These are phyloP conservation scores for Besnoitia besnoiti DNA, from an alignment of 169 alveolate genomes.

Conservation along the genomic window DNA sequence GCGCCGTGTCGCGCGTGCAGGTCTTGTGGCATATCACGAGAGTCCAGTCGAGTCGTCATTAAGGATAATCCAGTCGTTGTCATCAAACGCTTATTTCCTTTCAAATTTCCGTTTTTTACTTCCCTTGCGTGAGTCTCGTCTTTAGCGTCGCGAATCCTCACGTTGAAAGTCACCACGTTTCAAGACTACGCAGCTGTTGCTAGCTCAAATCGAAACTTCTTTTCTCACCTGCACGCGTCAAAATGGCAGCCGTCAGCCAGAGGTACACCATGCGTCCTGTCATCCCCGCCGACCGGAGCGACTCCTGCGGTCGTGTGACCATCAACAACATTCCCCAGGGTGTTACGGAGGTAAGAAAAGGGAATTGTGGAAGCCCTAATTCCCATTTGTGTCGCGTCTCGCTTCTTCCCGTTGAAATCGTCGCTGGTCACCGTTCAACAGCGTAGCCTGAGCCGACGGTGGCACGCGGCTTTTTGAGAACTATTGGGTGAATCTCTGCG, in stretches of 20 bases:
- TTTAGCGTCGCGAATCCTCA: neutral
- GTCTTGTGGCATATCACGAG: too few relatives aligned
- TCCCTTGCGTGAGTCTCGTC: neutral
- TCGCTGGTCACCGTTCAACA: neutral
- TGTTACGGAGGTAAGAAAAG: constrained; percentile 63
- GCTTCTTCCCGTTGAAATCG: too few relatives aligned
- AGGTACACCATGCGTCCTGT: constrained; percentile 69
- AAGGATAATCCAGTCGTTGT: too few relatives aligned
- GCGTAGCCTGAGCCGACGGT: neutral
- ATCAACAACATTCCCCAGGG: constrained; percentile 67
- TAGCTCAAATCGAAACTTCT: neutral
- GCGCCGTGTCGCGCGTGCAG: too few relatives aligned
- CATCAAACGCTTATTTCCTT: neutral
- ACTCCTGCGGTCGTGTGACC: constrained; percentile 49
- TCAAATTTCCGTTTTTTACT: neutral
- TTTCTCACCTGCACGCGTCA: neutral
- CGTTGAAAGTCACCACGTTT: too few relatives aligned
- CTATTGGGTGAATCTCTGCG: too few relatives aligned
- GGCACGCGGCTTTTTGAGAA: too few relatives aligned
- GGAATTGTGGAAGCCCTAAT: neutral
- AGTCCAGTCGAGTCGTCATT: too few relatives aligned
- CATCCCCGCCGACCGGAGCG: constrained; percentile 53
- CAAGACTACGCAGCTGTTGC: too few relatives aligned
- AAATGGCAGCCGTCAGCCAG: neutral
- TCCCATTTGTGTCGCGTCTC: neutral